Evolutionary conservation across 352 stramenopile genomes (phyloP), one percentile per base, ranked within the genome.

Genomic region (Pythium graminicola): DNA sequence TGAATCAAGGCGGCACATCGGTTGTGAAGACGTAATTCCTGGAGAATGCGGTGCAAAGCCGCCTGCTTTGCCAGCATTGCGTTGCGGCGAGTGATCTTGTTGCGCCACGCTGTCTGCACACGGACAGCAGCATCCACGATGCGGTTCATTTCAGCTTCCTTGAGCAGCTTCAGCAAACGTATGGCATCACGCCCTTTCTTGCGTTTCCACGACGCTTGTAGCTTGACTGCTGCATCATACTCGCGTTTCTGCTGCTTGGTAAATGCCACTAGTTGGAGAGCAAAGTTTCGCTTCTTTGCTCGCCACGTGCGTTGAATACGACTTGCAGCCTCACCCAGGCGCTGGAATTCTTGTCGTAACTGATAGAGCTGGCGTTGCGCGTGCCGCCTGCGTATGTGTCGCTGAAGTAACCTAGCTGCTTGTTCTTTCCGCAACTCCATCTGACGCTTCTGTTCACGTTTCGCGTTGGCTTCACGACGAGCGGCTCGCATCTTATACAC

Each of bases 1-100:
- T 89, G 73, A 16, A 97, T 89, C 1, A 75, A 69, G 3, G 81
- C 90, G 1, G 82, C 79, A 11, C 81, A 76, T 50, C 72, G 73
- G 29, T 86, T 64, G 33, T 84, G 68, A 8, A 95, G 54, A 35
- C 82, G 75, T 14, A 81, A 50, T 41, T 86, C 57, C 20, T 68
- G 42, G 14, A 73, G 6, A 8, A 89, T 41, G 29, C 56, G 58
- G 36, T 89, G 69, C 32, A 84, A 27, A 2, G 60, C 60, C 11
- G 53, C 57, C 24, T 76, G 63, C 28, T 73, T 72, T 9, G 57
- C 51, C 4, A 10, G 27, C 19, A 62, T 52, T 14, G 64, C 71
- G 7, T 76, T 16, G 5, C 65, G 51, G 0, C 72, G 62, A 11
- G 66, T 65, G 6, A 64, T 44, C 19, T 70, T 66, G 9, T 68